These are phyloP conservation scores for Chernovozyma sophiae-reginae DNA, from an alignment of 1,139 yeast genomes.

Conservation along the genomic window DNA sequence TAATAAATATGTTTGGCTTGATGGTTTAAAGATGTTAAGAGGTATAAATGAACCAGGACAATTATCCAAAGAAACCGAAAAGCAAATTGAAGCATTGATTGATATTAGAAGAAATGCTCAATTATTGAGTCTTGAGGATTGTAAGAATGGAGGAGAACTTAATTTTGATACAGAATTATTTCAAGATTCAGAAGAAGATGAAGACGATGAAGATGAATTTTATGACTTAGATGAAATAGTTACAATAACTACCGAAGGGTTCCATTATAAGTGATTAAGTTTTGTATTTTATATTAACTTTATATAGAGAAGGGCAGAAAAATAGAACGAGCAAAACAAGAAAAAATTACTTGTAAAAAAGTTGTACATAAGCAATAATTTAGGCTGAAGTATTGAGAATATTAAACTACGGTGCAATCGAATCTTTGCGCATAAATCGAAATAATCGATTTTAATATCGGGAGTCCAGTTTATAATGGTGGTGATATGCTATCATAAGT, in stretches of 20 bases:
- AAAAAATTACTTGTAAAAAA: too few species aligned
- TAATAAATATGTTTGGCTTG: slow-evolving; percentile 71
- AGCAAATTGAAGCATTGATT: slow-evolving; percentile 53
- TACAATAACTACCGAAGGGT: slow-evolving; percentile 31
- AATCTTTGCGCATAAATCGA: too few species aligned
- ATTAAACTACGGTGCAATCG: too few species aligned
- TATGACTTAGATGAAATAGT: slow-evolving; percentile 43
- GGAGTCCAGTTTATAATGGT: too few species aligned
- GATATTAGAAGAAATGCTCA: slow-evolving; percentile 65
- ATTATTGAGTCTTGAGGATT: slow-evolving; percentile 49
- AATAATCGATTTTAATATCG: too few species aligned
- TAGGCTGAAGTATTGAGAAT: too few species aligned
- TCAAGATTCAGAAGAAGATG: slow-evolving; percentile 22
- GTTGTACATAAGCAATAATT: too few species aligned
- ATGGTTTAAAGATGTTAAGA: slow-evolving; percentile 66
- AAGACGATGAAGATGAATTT: slow-evolving; percentile 26
- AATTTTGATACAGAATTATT: slow-evolving; percentile 8
- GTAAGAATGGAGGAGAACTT: slow-evolving; percentile 17
- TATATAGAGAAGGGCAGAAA: too few species aligned
- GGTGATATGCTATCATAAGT: too few species aligned
- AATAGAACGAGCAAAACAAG: too few species aligned
- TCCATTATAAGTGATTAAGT: slow-evolving; percentile 33
- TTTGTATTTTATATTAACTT: too few species aligned
- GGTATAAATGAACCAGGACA: slow-evolving; percentile 29
- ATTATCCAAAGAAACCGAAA: slow-evolving; percentile 56